A percentile compares a stretch with the other conserved stretches of the same genome.
phyloP scores from a whole-genome alignment of 2,329 filamentous ascomycete genomes.

The Fusarium globosum region DNA sequence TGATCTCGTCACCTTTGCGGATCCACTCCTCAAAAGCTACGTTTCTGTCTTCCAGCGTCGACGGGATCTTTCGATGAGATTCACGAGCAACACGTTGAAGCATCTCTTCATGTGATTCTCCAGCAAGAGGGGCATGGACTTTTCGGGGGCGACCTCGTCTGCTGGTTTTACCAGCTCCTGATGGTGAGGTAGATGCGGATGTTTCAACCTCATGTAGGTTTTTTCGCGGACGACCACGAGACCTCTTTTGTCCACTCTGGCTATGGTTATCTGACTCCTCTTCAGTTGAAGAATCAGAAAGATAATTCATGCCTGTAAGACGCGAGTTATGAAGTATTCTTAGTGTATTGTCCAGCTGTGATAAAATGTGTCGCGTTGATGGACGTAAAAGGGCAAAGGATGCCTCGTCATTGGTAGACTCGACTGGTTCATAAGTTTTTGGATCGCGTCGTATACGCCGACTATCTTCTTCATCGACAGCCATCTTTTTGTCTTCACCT shows the following conservation, averaged over 20 bases:
- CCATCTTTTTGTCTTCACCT: slow-evolving; percentile 30
- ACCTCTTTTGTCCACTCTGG: slow-evolving; percentile 39
- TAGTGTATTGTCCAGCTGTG: slow-evolving; percentile 76
- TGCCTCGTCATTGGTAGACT: slow-evolving; percentile 77
- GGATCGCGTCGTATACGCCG: background rate
- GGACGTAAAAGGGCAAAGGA: slow-evolving; percentile 75
- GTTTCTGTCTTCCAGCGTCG: slow-evolving; percentile 42
- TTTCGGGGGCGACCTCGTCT: slow-evolving; percentile 56
- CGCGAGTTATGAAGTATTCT: slow-evolving; percentile 75
- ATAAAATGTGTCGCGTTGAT: slow-evolving; percentile 75
- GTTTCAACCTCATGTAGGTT: background rate
- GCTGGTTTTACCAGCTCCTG: slow-evolving; percentile 10
- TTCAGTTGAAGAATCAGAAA: slow-evolving; percentile 55
- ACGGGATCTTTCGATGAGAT: slow-evolving; percentile 48
- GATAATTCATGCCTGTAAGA: slow-evolving; percentile 57
- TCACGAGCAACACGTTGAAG: slow-evolving; percentile 60
- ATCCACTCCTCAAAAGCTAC: slow-evolving; percentile 51
- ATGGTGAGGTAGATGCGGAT: slow-evolving; percentile 24
- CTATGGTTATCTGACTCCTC: slow-evolving; percentile 49
- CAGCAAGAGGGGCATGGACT: slow-evolving; percentile 52
- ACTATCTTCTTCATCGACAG: slow-evolving; percentile 4
- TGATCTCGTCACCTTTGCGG: slow-evolving; percentile 46
- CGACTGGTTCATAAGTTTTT: slow-evolving; percentile 58
- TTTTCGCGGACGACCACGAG: slow-evolving; percentile 46
- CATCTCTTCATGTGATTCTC: slow-evolving; percentile 61